phyloP scores from a whole-genome alignment of 495 filamentous ascomycete species.

The Hypoxylon cercidicola region DNA sequence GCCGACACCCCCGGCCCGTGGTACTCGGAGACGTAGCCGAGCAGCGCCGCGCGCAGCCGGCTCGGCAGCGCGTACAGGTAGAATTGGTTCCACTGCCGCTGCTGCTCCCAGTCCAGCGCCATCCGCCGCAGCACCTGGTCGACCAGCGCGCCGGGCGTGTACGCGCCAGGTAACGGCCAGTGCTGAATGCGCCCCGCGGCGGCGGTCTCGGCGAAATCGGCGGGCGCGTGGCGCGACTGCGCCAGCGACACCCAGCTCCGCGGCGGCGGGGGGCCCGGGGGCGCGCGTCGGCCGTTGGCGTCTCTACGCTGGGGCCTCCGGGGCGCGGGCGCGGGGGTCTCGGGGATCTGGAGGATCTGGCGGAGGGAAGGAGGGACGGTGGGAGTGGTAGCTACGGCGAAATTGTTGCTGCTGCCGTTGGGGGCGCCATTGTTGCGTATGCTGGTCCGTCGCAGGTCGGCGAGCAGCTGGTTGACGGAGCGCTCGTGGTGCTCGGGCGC shows the following conservation, averaged over 20 bases:
- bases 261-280: slow-evolving; percentile 76
- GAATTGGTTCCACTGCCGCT: slow-evolving; percentile 71
- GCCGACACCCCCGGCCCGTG: slow-evolving; percentile 57
- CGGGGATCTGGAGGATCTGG: slow-evolving; percentile 73
- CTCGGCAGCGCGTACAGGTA: slow-evolving; percentile 72
- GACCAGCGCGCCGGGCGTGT: slow-evolving; percentile 58
- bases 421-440: slow-evolving; percentile 37
- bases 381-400: slow-evolving; percentile 42
- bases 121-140: slow-evolving; percentile 69
- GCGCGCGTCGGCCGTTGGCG: slow-evolving; percentile 58
- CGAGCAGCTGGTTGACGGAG: slow-evolving; percentile 63
- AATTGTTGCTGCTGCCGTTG: slow-evolving; percentile 17
- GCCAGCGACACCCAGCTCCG: slow-evolving; percentile 70
- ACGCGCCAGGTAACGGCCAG: slow-evolving; percentile 49
- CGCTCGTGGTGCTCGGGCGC: slow-evolving; percentile 42
- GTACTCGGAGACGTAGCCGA: slow-evolving; percentile 70
- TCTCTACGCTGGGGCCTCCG: slow-evolving; percentile 61
- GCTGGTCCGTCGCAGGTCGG: slow-evolving; percentile 55
- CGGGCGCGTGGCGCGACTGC: slow-evolving; percentile 38
- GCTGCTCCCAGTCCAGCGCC: slow-evolving; percentile 74
- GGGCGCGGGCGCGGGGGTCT: slow-evolving; percentile 73
- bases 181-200: slow-evolving; percentile 18
- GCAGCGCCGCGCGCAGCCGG: slow-evolving; percentile 67
- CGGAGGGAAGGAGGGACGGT: slow-evolving; percentile 63
- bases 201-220: slow-evolving; percentile 8